phyloP scores from a whole-genome alignment of 768 basidiomycete species.

The Mycena metata region DNA sequence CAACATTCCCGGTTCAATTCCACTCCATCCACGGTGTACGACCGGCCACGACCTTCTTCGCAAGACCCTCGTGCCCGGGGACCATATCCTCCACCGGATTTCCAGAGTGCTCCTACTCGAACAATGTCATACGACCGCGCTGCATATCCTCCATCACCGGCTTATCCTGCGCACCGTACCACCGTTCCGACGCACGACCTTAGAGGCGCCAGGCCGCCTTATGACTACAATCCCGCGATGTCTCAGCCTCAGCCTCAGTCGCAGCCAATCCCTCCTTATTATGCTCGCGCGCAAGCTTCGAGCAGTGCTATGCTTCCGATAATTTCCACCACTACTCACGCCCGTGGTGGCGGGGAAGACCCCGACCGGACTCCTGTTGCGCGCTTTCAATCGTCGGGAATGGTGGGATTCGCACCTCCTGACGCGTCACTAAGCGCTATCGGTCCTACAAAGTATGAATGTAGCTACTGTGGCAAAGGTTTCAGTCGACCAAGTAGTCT shows the following conservation, averaged over 20 bases:
- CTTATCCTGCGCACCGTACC: constrained; percentile 15
- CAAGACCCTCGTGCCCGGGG: constrained; percentile 19
- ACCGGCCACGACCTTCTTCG: constrained; percentile 22
- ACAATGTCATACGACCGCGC: constrained; percentile 34
- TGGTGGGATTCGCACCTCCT: constrained; percentile 32
- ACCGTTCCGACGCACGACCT: constrained; percentile 28
- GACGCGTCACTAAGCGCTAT: constrained; percentile 30
- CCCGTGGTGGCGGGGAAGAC: constrained; percentile 44
- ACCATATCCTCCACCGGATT: constrained; percentile 15
- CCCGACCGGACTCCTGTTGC: constrained; percentile 54
- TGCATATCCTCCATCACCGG: constrained; percentile 21
- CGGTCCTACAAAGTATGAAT: constrained; percentile 73
- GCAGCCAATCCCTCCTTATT: constrained; percentile 19
- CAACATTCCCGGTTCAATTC: constrained; percentile 28
- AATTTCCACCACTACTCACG: constrained; percentile 26
- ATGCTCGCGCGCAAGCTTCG: constrained; percentile 23
- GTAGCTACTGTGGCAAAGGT: constrained; percentile 82
- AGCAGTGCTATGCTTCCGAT: constrained; percentile 15
- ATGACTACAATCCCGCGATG: constrained; percentile 12
- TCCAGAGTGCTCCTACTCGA: constrained; percentile 24
- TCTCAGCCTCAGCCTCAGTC: constrained; percentile 21
- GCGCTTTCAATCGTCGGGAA: constrained; percentile 39
- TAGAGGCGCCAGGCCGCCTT: constrained; percentile 16
- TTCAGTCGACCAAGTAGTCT: constrained; percentile 89
- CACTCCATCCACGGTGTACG: constrained; percentile 18